phyloP scores from a whole-genome alignment of 805 yeast species.

The Sungouiella thailandica region DNA sequence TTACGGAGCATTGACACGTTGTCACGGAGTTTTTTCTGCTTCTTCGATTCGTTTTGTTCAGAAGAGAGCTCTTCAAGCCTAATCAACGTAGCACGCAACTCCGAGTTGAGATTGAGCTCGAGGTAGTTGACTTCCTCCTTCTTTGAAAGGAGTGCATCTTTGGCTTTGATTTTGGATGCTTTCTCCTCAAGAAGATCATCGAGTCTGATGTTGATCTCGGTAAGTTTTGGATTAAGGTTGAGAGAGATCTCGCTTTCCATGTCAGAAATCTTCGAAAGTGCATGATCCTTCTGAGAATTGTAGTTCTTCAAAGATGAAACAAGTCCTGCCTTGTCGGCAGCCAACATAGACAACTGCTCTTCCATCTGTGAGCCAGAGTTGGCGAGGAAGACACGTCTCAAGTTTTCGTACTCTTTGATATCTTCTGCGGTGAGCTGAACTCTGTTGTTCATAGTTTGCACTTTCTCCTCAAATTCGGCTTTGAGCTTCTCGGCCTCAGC shows the following conservation, averaged over 20 bases:
- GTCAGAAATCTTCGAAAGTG: conserved; percentile 36
- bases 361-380: conserved; percentile 55
- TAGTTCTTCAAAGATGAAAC: conserved; percentile 20
- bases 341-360: conserved; percentile 39
- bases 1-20: conserved; percentile 65
- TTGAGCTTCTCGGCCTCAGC: conserved; percentile 33
- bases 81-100: conserved; percentile 53
- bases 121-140: conserved; percentile 36
- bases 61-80: conserved; percentile 72
- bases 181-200: conserved; percentile 26
- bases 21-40: conserved; percentile 67
- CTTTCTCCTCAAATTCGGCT: conserved; percentile 25
- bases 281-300: conserved; percentile 27
- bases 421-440: conserved; percentile 44
- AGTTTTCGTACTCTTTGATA: conserved; percentile 49
- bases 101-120: conserved; percentile 59
- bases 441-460: conserved; percentile 13
- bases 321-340: conserved; percentile 42
- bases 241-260: conserved; percentile 30
- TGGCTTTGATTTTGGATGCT: conserved; percentile 21
- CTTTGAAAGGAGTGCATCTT: conserved; percentile 24
- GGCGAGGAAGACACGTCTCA: conserved; percentile 54
- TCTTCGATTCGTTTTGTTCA: conserved; percentile 66
- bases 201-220: conserved; percentile 25
- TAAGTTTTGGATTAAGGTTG: conserved; percentile 33